Evolutionary conservation across 352 stramenopile species (phyloP).

Genomic region (Plasmopara halstedii): DNA sequence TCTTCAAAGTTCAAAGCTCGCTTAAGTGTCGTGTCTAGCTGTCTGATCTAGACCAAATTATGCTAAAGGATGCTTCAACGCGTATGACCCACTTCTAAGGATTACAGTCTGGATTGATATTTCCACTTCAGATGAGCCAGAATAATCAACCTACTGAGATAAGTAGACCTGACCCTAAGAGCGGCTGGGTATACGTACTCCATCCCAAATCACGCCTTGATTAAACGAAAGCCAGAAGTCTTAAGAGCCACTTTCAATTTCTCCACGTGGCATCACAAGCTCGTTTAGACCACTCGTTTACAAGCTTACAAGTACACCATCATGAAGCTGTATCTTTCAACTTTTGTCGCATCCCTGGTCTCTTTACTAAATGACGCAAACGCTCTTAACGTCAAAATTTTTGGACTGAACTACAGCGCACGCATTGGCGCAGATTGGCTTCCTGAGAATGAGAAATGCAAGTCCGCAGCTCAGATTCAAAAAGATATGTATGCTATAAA

Average conservation of each 20-base stretch:
- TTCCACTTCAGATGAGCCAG: no score
- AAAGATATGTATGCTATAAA: slow-evolving; percentile 50
- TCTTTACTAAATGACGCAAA: slow-evolving; percentile 11
- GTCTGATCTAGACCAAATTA: no score
- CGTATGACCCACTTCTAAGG: no score
- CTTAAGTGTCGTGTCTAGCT: no score
- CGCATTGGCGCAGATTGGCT: slow-evolving; percentile 50
- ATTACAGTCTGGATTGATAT: no score
- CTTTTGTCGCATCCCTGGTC: slow-evolving; percentile 10
- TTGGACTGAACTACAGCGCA: slow-evolving; percentile 74
- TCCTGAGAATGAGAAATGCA: slow-evolving; percentile 32
- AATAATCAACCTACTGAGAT: no score
- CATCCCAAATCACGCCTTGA: no score
- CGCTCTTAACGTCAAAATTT: slow-evolving; percentile 45
- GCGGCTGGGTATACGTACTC: no score
- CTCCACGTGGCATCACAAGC: not conserved
- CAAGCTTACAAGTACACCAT: not conserved
- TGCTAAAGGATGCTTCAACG: no score
- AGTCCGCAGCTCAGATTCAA: slow-evolving; percentile 32
- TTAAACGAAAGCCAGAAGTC: no score
- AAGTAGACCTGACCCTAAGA: no score
- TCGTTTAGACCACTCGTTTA: not conserved
- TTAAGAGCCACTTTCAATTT: not conserved
- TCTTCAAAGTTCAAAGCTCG: no score
- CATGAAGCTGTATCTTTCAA: slow-evolving; percentile 29